Evolutionary conservation across 805 yeast genomes (phyloP).

Genomic region (Candida nonsorbophila): DNA sequence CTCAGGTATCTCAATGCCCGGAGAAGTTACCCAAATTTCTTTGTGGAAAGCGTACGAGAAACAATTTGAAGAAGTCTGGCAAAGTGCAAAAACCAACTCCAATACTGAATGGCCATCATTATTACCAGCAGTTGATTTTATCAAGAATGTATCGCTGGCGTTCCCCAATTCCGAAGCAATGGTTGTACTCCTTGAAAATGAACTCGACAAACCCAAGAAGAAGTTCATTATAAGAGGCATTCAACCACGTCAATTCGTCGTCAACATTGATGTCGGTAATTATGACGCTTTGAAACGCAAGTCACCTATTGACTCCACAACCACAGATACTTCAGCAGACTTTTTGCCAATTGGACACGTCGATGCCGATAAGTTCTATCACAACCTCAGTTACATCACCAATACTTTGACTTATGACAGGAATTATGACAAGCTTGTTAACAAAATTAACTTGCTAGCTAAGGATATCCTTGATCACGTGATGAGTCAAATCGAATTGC

Average conservation of each 20-base stretch:
- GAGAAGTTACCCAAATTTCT: constrained; percentile 92
- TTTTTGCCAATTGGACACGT: constrained; percentile 32
- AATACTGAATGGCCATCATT: constrained; percentile 33
- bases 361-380: constrained; percentile 25
- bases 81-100: constrained; percentile 35
- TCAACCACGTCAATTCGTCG: constrained; percentile 70
- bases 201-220: constrained; percentile 45
- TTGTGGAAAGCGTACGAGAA: constrained; percentile 93
- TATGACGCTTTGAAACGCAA: constrained; percentile 34
- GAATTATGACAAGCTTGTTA: constrained; percentile 7
- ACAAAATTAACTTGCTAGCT: constrained; percentile 23
- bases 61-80: constrained; percentile 66
- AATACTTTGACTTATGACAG: constrained; percentile 15
- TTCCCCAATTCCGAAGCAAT: constrained; percentile 87
- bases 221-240: constrained; percentile 92
- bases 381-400: too few species aligned
- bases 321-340: constrained; percentile 8
- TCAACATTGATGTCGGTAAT: constrained; percentile 39
- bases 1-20: constrained; percentile 26
- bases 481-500: constrained; percentile 18
- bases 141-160: constrained; percentile 87
- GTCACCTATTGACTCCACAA: constrained; percentile 7
- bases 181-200: constrained; percentile 62
- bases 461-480: constrained; percentile 29
- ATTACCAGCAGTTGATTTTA: constrained; percentile 93